Evolutionary conservation across 2,329 filamentous ascomycete species (phyloP), one percentile per base, ranked within the genome.

Genomic region (Epichloe elymi): DNA sequence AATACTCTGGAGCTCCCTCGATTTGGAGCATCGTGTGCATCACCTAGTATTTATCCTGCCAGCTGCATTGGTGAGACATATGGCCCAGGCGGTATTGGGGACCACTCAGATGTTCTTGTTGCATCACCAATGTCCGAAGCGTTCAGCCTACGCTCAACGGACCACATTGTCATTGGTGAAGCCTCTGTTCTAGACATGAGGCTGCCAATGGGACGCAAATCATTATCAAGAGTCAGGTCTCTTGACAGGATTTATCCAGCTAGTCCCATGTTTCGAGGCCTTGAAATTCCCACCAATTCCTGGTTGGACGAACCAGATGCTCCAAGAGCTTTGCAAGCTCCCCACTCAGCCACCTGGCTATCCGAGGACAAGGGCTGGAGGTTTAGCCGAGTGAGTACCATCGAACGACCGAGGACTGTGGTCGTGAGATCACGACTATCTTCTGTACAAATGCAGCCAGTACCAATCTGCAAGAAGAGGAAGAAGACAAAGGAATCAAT

Each of bases 101-200:
- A 58, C 15, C 46, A 58, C 1, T 39, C 55, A 2, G 53, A 61
- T 40, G 51, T 58, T 3, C 58, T 60, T 4, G 54, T 60, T 20
- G 55, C 60, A 20, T 65, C 67, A 3, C 65, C 67, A 2, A 56
- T 55, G 14, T 66, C 67, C 1, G 67, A 70, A 19, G 55, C 56
- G 3, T 64, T 65, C 51, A 66, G 65, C 57, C 56, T 64, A 45
- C 59, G 61, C 38, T 60, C 67, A 43, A 55, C 63, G 37, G 69
- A 69, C 46, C 63, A 64, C 19, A 62, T 70, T 49, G 59, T 68
- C 39, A 69, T 67, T 44, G 70, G 68, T 3, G 65, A 72, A 50
- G 68, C 70, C 5, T 65, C 68, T 2, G 51, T 71, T 12, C 51
- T 72, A 8, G 65, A 70, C 38, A 60, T 70, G 59, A 58, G 62